phyloP scores from a whole-genome alignment of 2,329 filamentous ascomycete genomes.

The Gnomoniopsis sp. region DNA sequence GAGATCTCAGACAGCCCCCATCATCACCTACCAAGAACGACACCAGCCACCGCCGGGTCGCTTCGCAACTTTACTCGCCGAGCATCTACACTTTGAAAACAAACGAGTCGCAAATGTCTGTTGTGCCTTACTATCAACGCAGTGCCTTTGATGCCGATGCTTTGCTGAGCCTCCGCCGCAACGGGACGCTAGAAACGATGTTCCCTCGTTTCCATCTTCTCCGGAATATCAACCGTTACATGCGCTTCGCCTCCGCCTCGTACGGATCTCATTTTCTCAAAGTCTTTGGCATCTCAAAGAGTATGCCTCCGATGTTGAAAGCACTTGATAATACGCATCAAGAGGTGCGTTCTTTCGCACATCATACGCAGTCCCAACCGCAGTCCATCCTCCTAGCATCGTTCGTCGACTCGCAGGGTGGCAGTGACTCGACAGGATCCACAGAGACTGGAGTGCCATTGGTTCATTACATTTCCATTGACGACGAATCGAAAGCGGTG shows the following conservation, averaged over 20 bases:
- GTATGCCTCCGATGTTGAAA: conserved; percentile 38
- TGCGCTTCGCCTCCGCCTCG: conserved; percentile 63
- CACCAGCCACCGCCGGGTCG: conserved; percentile 25
- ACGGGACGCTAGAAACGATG: conserved; percentile 53
- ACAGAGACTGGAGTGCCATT: conserved; percentile 66
- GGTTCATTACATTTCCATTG: conserved; percentile 70
- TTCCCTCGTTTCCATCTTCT: conserved; percentile 60
- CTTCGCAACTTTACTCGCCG: conserved; percentile 36
- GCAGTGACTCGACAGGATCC: conserved; percentile 61
- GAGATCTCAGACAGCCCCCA: conserved; percentile 23
- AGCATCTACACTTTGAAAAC: conserved; percentile 61
- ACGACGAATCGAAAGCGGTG: conserved; percentile 68
- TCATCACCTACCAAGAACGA: conserved; percentile 19
- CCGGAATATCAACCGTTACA: conserved; percentile 61
- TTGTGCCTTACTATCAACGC: conserved; percentile 46
- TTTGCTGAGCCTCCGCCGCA: conserved; percentile 45
- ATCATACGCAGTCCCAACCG: conserved; percentile 56
- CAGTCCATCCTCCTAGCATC: conserved; percentile 64
- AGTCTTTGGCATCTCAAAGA: conserved; percentile 57
- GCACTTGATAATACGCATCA: conserved; percentile 49
- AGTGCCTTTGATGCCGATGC: conserved; percentile 48
- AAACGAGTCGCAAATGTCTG: conserved; percentile 52
- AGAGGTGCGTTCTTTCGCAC: conserved; percentile 61
- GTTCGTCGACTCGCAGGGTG: conserved; percentile 66
- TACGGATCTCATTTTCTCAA: conserved; percentile 63